These are phyloP conservation scores for Colletotrichum simmondsii DNA, from an alignment of 2,329 filamentous ascomycete species.

Conservation along the genomic window DNA sequence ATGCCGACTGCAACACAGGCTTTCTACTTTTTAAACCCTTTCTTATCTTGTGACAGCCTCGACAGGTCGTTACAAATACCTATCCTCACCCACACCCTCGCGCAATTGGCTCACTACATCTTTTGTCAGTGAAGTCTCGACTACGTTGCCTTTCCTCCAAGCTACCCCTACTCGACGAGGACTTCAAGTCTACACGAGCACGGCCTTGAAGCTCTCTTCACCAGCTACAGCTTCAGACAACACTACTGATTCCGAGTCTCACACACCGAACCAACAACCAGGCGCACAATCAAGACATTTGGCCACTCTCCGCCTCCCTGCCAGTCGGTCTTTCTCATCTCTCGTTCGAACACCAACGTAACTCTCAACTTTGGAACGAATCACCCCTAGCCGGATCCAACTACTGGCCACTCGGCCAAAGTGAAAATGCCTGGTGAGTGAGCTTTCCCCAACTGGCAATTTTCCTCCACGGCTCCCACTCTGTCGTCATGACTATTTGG, in stretches of 20 bases:
- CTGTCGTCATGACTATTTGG: neutral
- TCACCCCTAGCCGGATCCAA: neutral
- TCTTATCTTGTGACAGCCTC: constrained; percentile 31
- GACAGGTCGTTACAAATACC: constrained; percentile 30
- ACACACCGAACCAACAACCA: neutral
- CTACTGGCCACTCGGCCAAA: neutral
- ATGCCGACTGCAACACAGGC: constrained; percentile 26
- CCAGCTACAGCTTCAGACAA: neutral
- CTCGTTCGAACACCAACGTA: neutral
- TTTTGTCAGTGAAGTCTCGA: neutral
- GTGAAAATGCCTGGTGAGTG: constrained; percentile 30
- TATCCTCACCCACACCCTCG: constrained; percentile 9
- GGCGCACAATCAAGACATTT: neutral
- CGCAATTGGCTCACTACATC: neutral
- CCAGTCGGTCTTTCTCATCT: neutral
- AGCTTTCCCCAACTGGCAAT: neutral
- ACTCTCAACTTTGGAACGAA: neutral
- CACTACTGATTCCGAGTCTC: neutral
- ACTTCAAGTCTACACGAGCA: neutral
- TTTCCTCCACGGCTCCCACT: neutral
- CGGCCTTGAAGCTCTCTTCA: neutral
- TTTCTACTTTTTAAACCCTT: constrained; percentile 5
- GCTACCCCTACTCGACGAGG: neutral
- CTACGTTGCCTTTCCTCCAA: neutral
- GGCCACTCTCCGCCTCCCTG: neutral